phyloP scores from a whole-genome alignment of 2,329 filamentous ascomycete species.

The Scedosporium aurantiacum region DNA sequence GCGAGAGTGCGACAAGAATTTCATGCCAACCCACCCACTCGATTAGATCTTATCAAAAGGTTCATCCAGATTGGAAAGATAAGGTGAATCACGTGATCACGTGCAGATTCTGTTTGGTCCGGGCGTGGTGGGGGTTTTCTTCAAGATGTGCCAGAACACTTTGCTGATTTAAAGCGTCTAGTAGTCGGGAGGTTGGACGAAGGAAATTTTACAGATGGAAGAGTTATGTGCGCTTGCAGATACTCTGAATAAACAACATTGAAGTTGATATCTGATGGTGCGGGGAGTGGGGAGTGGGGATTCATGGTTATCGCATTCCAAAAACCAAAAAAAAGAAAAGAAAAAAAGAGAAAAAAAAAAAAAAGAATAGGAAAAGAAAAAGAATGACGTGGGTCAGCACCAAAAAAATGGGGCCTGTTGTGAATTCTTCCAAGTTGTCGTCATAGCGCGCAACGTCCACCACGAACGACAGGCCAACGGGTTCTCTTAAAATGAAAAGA shows the following conservation, averaged over 20 bases:
- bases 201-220: background rate
- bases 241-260: background rate
- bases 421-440: no score
- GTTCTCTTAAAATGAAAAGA: background rate
- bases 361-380: background rate
- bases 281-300: background rate
- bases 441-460: background rate
- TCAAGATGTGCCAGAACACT: background rate
- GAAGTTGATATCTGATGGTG: background rate
- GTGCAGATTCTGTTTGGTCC: background rate
- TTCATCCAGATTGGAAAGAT: background rate
- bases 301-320: background rate
- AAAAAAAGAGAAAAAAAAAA: no score
- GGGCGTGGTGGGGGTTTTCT: background rate
- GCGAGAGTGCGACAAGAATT: slow-evolving; percentile 7
- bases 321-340: no score
- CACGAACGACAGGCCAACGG: background rate
- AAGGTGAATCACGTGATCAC: slow-evolving; percentile 5
- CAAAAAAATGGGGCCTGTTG: no score
- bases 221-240: background rate
- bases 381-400: background rate
- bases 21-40: slow-evolving; percentile 6
- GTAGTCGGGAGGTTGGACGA: background rate
- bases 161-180: no score
- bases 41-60: slow-evolving; percentile 7